Conservation (phyloP, 1,284 basidiomycete genomes). For the Sporisorium iseilematis-ciliati region DNA sequence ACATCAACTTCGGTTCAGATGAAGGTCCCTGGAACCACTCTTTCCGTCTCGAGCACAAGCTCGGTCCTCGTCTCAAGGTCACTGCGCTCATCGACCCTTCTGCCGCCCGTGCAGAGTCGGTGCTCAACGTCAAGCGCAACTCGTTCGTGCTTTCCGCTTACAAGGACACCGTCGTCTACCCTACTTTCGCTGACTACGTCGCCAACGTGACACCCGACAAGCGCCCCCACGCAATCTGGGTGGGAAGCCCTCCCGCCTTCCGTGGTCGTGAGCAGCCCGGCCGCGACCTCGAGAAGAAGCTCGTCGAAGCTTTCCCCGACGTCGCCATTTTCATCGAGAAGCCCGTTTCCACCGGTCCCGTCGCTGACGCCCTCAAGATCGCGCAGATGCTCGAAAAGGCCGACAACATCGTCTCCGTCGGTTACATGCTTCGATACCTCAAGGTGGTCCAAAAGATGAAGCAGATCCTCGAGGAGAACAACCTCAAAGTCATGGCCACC, state of each 20-base stretch:
- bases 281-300: constrained; percentile 88
- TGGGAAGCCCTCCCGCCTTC: constrained; percentile 94
- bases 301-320: constrained; percentile 82
- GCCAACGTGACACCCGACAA: constrained; percentile 75
- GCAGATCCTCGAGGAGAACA: constrained; percentile 88
- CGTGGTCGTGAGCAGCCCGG: constrained; percentile 74
- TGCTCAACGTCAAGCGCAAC: constrained; percentile 89
- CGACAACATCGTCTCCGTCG: constrained; percentile 85
- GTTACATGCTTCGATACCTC: constrained; percentile 74
- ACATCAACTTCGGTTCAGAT: constrained; percentile 68
- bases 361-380: constrained; percentile 71
- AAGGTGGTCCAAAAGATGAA: constrained; percentile 96
- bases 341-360: constrained; percentile 87
- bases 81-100: constrained; percentile 93
- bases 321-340: constrained; percentile 92
- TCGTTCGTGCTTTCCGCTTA: constrained; percentile 95
- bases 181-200: constrained; percentile 86
- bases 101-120: constrained; percentile 81
- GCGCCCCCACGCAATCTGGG: constrained; percentile 79
- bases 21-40: constrained; percentile 70
- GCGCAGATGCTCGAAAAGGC: constrained; percentile 62
- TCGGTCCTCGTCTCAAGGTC: constrained; percentile 95
- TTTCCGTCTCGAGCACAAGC: constrained; percentile 75
- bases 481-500: constrained; percentile 96
- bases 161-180: constrained; percentile 88